Evolutionary conservation across 2,329 filamentous ascomycete species (phyloP).

Genomic region (Xylariaceae sp.): DNA sequence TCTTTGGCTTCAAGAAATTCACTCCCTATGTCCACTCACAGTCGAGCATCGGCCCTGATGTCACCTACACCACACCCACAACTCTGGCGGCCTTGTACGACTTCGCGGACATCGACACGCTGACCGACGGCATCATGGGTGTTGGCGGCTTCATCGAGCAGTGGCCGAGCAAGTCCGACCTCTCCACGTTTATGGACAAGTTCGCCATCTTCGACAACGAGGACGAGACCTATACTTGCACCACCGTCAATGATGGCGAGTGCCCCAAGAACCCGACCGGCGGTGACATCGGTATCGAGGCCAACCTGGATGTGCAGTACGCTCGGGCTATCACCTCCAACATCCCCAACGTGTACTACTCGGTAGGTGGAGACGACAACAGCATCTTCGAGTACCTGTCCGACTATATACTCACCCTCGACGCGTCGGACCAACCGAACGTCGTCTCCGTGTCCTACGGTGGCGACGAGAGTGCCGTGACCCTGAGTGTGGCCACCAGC

Average conservation of each 20-base stretch:
- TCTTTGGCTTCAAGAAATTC: constrained; percentile 4
- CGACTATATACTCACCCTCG: constrained; percentile 4
- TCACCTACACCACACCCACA: constrained; percentile 1
- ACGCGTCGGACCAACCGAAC: constrained; percentile 1
- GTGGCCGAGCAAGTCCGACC: constrained; percentile 2
- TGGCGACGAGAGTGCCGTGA: constrained; percentile 2
- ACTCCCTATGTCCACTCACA: constrained; percentile 1
- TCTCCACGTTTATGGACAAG: constrained; percentile 2
- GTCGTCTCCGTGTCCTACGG: constrained; percentile 7
- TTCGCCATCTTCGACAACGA: constrained; percentile 1
- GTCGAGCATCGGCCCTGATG: too few species aligned
- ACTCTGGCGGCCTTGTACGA: constrained; percentile 1
- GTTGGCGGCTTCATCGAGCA: constrained; percentile 5
- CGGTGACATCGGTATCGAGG: constrained; percentile 2
- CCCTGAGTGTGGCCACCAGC: background rate
- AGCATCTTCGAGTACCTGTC: constrained; percentile 3
- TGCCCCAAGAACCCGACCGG: constrained; percentile 2
- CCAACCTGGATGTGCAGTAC: constrained; percentile 6
- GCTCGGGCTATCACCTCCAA: constrained; percentile 4
- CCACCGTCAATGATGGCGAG: constrained; percentile 3
- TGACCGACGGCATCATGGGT: constrained; percentile 6
- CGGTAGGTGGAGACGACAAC: constrained; percentile 2
- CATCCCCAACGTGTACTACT: constrained; percentile 4
- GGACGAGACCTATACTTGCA: background rate
- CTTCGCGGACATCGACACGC: background rate